phyloP scores from a whole-genome alignment of 2,329 filamentous ascomycete species.

The Xylaria arbuscula region DNA sequence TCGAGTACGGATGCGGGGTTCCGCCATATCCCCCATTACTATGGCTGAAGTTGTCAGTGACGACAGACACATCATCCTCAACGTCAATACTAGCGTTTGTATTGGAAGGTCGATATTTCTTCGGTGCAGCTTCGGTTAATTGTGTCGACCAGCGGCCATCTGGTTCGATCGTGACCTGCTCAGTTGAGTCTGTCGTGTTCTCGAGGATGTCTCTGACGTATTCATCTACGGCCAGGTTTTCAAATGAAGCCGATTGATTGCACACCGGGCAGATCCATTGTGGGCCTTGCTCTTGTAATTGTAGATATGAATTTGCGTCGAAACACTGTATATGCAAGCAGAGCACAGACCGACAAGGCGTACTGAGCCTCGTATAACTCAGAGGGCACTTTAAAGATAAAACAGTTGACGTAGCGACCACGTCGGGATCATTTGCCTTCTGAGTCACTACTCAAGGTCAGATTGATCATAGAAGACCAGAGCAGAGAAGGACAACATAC shows the following conservation, averaged over 20 bases:
- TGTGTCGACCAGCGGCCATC: slow-evolving; percentile 77
- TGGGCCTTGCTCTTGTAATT: slow-evolving; percentile 94
- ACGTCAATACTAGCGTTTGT: slow-evolving; percentile 52
- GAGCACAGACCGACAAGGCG: slow-evolving; percentile 80
- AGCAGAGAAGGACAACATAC: slow-evolving; percentile 62
- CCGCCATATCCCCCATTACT: slow-evolving; percentile 53
- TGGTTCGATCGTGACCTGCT: slow-evolving; percentile 91
- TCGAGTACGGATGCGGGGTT: slow-evolving; percentile 38
- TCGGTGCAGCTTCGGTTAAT: slow-evolving; percentile 49
- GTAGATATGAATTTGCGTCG: slow-evolving; percentile 90
- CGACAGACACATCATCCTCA: slow-evolving; percentile 63
- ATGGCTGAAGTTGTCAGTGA: slow-evolving; percentile 56
- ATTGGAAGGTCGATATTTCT: slow-evolving; percentile 43
- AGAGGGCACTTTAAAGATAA: slow-evolving; percentile 94
- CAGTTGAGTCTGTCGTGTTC: slow-evolving; percentile 74
- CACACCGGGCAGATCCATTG: slow-evolving; percentile 98
- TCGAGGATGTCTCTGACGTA: slow-evolving; percentile 87
- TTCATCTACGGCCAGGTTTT: slow-evolving; percentile 87
- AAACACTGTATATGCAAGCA: slow-evolving; percentile 96
- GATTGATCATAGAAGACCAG: slow-evolving; percentile 17
- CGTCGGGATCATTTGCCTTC: slow-evolving; percentile 86
- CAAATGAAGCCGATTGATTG: slow-evolving; percentile 83
- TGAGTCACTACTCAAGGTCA: slow-evolving; percentile 71
- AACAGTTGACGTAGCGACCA: slow-evolving; percentile 86
- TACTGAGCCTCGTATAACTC: slow-evolving; percentile 82